Percentiles rank a stretch among this genome's conserved stretches.
phyloP scores from a whole-genome alignment of 78 protist species.

The Pelomyxa schiedti region DNA sequence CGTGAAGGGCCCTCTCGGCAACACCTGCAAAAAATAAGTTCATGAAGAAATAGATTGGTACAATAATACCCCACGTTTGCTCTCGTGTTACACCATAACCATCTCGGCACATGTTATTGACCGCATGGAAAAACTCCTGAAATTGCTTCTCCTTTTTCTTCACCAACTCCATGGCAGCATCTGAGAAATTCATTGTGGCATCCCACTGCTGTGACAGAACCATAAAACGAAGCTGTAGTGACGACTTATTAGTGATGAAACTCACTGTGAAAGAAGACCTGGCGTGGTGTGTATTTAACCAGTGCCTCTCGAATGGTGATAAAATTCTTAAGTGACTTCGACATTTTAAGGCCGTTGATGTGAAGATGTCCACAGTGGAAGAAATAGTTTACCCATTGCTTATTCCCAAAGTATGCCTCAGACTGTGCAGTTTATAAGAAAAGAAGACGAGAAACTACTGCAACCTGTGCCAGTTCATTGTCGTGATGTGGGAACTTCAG shows the following conservation, averaged over 20 bases:
- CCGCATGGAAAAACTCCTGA: constrained; percentile 77
- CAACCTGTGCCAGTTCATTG: constrained; percentile 96
- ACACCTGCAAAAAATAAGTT: no score
- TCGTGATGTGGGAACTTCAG: constrained; percentile 99
- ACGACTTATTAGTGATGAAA: no score
- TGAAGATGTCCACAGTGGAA: constrained; percentile 87
- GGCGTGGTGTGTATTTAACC: constrained; percentile 69
- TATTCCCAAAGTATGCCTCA: constrained; percentile 25
- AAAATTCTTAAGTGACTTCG: constrained; percentile 95
- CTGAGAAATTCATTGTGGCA: constrained; percentile 57
- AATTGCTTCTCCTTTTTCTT: constrained; percentile 47
- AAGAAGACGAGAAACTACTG: constrained; percentile 10
- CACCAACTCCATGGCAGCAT: constrained; percentile 60
- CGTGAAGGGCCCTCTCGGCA: constrained; percentile 20
- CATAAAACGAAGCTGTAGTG: constrained; percentile 82
- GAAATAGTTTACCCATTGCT: constrained; percentile 91
- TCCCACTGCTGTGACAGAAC: constrained; percentile 68
- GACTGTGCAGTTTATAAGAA: background rate
- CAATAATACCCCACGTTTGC: background rate
- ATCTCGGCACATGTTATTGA: constrained; percentile 27
- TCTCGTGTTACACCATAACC: background rate
- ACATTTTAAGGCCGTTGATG: constrained; percentile 92
- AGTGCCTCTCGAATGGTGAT: constrained; percentile 84
- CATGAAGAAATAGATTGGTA: no score
- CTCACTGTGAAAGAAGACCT: no score